Base-by-base conservation (phyloP, 352 stramenopile genomes). In the Pythium phragmiticola region DNA sequence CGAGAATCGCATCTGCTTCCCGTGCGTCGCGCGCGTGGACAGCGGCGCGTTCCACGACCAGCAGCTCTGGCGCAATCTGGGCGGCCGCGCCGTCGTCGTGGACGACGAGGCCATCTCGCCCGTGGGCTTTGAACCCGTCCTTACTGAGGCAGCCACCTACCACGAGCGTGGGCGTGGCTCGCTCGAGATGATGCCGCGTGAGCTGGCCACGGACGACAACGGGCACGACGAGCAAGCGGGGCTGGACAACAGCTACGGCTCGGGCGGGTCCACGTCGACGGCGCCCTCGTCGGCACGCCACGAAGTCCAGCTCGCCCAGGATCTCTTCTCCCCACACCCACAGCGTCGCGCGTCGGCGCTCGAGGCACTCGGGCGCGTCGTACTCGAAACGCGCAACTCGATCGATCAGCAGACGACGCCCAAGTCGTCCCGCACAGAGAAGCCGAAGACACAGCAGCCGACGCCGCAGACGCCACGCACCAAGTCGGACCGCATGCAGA, bases 1-100 rank as follows among this genome's bases (percentile, higher is more conserved):
- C 17, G 77, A 84, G 43, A 80, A 73, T 54, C 80, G 83, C 51
- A 73, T 90, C 55, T 92, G 83, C 56, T 87, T 77, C 50, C 55
- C 72, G 4, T 89, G 80, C 23, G 75, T 88, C 30, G 78, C 77
- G 30, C 80, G 75, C 14, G 77, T 87, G 19, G 78, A 88, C 54
- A 77, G 63, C 12, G 72, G 68, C 51, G 70, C 76, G 9, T 82
- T 81, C 43, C 69, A 82, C 21, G 63, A 73, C n/a, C 50, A 70
- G 8, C 33, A 60, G 57, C 57, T 74, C 12, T 70, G 63, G 67
- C 61, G 61, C 21, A 58, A 19, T 39, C 30, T 70, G 43, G 47
- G 54, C 16, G 47, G 54, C 9, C 67, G 61, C 16, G 51, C 67
- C 19, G 59, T 72, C 2, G 60, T 72, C 21, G 59, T 72, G 7